Evolutionary conservation across 1,284 basidiomycete species (phyloP), one percentile per base, ranked within the genome.

Genomic region (Cryptococcus sp.): DNA sequence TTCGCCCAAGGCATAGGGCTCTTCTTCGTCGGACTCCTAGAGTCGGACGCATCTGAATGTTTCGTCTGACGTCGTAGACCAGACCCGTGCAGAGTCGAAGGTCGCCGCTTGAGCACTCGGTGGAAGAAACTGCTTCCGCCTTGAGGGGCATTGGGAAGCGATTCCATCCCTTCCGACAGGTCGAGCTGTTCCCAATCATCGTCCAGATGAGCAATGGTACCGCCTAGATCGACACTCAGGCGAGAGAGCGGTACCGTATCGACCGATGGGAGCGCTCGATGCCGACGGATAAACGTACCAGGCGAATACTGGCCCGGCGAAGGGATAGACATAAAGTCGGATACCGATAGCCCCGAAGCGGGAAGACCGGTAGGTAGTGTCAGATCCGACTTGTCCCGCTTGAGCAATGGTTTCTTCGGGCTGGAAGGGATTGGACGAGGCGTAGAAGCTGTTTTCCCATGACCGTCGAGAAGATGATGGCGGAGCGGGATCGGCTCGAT

Each of bases 181-280:
- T 59, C 60, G 5, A 65, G 48, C 43, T 60, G 51, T 45, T 64
- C 66, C 65, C 66, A 68, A 9, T 62, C 64, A 33, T 69, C 69
- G n/a, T 63, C 63, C 10, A 63, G 47, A 23, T 54, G 52, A 5
- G 63, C 61, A 34, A 68, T 60, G 5, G 56, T 59, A 4, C 69
- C 69, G 43, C 65, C 52, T 31, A 71, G 44, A 36, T 71, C 68
- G 32, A 71, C 63, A 5, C 63, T 66, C 5, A 67, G 43, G 0
- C 68, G 52, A 2, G 61, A 55, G 18, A 60, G 50, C 5, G 59
- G 52, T 9, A 49, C 43, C 2, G 58, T 52, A 19, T 62, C 61
- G 16, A 53, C 47, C 43, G 52, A 53, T 11, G 55, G 48, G 3
- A 56, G 22, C 16, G 44, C 47, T 2, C 40, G 45, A 39, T 60